These are phyloP conservation scores for Phytophthora pistaciae DNA, from an alignment of 352 stramenopile species.

Conservation along the genomic window DNA sequence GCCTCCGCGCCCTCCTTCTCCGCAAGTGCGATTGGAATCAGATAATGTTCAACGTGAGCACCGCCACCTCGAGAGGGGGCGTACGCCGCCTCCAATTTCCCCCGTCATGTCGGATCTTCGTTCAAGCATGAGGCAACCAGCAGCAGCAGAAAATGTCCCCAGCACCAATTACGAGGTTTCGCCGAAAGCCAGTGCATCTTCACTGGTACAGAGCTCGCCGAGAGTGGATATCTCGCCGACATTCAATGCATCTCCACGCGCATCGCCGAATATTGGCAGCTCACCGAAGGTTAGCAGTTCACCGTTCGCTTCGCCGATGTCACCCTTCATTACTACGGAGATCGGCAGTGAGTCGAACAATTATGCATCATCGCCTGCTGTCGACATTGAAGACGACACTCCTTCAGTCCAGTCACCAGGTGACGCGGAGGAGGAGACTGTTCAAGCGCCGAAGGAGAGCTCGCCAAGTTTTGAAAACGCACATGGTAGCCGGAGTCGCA, in stretches of 20 bases:
- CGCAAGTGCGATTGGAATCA: slow-evolving; percentile 31
- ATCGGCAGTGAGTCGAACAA: slow-evolving; percentile 14
- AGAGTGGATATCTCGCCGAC: slow-evolving; percentile 25
- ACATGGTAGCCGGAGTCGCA: slow-evolving; percentile 31
- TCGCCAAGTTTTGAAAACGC: slow-evolving; percentile 7
- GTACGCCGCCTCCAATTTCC: slow-evolving; percentile 32
- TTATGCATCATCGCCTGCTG: slow-evolving; percentile 2
- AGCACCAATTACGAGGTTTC: slow-evolving; percentile 35
- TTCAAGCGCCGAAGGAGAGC: slow-evolving; percentile 15
- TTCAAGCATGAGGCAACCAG: slow-evolving; percentile 20
- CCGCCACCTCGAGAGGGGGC: slow-evolving; percentile 23
- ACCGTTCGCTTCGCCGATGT: slow-evolving; percentile 33
- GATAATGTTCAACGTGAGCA: slow-evolving; percentile 23
- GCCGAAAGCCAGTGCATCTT: slow-evolving; percentile 25
- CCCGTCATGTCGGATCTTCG: slow-evolving; percentile 16
- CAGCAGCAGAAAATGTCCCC: slow-evolving; percentile 7
- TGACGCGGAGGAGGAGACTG: slow-evolving; percentile 13
- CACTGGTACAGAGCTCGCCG: slow-evolving; percentile 21
- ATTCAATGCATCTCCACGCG: slow-evolving; percentile 20
- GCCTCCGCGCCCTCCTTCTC: slow-evolving; percentile 32
- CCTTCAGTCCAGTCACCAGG: background rate
- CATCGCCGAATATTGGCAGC: slow-evolving; percentile 29
- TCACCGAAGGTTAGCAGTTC: slow-evolving; percentile 45
- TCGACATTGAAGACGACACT: slow-evolving; percentile 14
- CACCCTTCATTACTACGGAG: slow-evolving; percentile 22